Evolutionary conservation across 164 flowering plant species (phyloP).

Genomic region (Chimonanthus salicifolius): DNA sequence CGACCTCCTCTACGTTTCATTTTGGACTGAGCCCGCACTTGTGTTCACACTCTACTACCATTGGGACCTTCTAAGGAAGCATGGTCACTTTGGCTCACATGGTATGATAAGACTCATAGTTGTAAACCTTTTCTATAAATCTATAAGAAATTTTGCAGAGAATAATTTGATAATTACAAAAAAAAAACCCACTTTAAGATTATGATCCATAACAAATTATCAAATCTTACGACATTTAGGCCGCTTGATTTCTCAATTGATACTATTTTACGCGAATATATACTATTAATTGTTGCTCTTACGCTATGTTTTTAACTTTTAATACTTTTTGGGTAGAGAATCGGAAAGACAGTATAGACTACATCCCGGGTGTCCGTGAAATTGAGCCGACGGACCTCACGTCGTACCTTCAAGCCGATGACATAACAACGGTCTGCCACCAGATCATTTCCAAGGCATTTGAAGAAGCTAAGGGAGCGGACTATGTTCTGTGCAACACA

Average conservation of each 20-base stretch:
- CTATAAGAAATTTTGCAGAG: background rate
- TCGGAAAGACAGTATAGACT: conserved; percentile 52
- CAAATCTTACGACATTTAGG: background rate
- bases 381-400: conserved; percentile 55
- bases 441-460: conserved; percentile 56
- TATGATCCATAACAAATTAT: background rate
- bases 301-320: too few species aligned
- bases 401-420: conserved; percentile 61
- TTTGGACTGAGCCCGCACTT: conserved; percentile 87
- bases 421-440: conserved; percentile 44
- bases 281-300: too few species aligned
- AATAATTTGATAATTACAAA: background rate
- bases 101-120: conserved; percentile 25
- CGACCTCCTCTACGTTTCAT: conserved; percentile 48
- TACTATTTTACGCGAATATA: background rate
- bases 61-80: conserved; percentile 40
- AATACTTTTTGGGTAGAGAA: conserved; percentile 23
- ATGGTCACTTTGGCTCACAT: conserved; percentile 60
- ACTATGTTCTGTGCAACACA: conserved; percentile 65
- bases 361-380: conserved; percentile 67
- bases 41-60: conserved; percentile 67
- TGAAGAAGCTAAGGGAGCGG: conserved; percentile 45
- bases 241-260: background rate
- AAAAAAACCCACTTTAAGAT: too few species aligned
- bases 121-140: background rate